Base-by-base conservation (phyloP, 2,329 filamentous ascomycete species). In the Aspergillus eucalypticola region DNA sequence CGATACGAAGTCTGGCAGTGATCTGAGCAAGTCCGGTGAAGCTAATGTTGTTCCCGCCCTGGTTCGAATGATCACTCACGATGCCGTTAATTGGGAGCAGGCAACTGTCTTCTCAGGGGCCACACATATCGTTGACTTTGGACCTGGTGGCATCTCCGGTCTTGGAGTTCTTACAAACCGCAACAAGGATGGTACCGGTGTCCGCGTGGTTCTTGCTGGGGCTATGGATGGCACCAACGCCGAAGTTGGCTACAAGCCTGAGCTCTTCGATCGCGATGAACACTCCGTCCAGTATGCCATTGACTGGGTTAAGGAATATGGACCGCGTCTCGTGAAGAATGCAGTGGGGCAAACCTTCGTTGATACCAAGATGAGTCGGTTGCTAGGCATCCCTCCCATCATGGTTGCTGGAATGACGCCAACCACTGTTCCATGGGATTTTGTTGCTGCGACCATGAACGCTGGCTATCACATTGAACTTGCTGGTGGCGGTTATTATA, bases 151-250 rank as follows among this genome's bases (percentile, higher is more conserved):
- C 64, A 95, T 98, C 66, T 99, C 95, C 23, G 96, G 96, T 65
- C 88, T 99, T 21, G 96, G 95, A 72, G 91, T 96, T 49, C 83
- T 99, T 65, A 99, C 95, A 60, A 98, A 96, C 83, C 91, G 95
- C 70, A 99, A 98, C 85, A 99, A 99, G 83, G 96, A 99, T 76
- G 95, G 95, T 64, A 98, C 92, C 60, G 95, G 95, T 71, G 95
- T 99, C 38, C 92, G 94, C 62, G 93, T 99, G 66, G 96, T 99
- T 66, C 85, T 99, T 60, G 95, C 92, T 46, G 95, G 96, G 64
- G 86, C 92, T n/a, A 90, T 99, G 70, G 91, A 94, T 70, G 94
- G 94, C 54, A 92, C 92, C 19, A 90, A 96, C 61, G 83, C 85
- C 32, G 95, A 98, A 77, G 90, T 99, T 63, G 95, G 95, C 58